A percentile compares a stretch with the other conserved stretches of the same genome.
Conservation (phyloP, 768 basidiomycete species). For the Rhodotorula babjevae region DNA sequence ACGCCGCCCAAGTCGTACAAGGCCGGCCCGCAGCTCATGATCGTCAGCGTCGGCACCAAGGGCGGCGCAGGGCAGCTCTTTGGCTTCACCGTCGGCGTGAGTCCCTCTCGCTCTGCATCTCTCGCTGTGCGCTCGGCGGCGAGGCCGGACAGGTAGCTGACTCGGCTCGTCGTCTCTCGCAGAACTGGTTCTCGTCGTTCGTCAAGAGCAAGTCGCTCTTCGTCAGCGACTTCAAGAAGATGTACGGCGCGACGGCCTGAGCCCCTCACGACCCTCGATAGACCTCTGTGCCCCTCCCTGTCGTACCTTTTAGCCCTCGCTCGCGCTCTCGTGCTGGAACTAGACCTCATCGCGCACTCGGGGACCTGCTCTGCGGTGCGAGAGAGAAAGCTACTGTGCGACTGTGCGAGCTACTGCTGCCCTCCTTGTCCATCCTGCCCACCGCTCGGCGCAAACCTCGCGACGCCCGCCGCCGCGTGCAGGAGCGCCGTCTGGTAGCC, state of each 20-base stretch:
- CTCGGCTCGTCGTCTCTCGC: neutral
- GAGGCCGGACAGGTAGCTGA: too few relatives aligned
- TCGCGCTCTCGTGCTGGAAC: neutral
- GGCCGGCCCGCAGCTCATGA: conserved; percentile 11
- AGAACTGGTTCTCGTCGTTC: conserved; percentile 4
- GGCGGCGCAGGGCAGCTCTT: conserved; percentile 31
- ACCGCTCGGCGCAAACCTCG: conserved; percentile 17
- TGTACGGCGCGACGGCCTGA: neutral
- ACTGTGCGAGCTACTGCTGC: too few relatives aligned
- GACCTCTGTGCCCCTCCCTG: neutral
- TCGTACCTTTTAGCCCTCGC: neutral
- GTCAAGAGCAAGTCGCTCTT: conserved; percentile 6
- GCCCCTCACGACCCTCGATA: neutral
- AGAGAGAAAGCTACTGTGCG: too few relatives aligned
- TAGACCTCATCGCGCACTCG: neutral
- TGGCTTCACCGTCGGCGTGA: conserved; percentile 15
- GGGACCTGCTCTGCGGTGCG: too few relatives aligned
- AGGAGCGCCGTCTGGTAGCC: conserved; percentile 37
- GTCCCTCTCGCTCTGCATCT: neutral
- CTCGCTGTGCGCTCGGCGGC: too few relatives aligned
- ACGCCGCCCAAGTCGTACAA: conserved; percentile 19
- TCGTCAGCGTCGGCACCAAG: conserved; percentile 10
- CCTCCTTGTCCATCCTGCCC: neutral
- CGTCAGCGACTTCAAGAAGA: conserved; percentile 13
- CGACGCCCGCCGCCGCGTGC: conserved; percentile 30